Conservation (phyloP, 2,329 filamentous ascomycete species). For the Botrytis porri region DNA sequence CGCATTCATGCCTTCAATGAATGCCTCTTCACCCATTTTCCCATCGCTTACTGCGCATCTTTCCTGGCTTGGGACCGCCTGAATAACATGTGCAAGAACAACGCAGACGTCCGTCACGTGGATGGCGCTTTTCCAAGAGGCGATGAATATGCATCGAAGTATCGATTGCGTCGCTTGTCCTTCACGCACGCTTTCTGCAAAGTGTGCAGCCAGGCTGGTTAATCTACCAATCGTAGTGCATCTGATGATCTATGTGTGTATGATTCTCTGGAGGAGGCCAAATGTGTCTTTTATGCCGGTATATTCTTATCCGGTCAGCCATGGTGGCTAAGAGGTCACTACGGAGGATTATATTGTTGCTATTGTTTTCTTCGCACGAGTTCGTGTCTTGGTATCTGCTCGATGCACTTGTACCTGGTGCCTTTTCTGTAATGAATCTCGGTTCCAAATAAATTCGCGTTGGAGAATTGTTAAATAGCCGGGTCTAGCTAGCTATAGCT, state of each 20-base stretch:
- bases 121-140: not conserved
- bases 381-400: not conserved
- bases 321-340: not conserved
- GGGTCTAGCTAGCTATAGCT: not conserved
- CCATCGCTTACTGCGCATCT: not conserved
- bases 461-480: not conserved
- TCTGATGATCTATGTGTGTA: not conserved
- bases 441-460: not conserved
- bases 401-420: not conserved
- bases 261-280: not conserved
- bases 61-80: not conserved
- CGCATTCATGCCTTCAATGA: not conserved
- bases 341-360: not conserved
- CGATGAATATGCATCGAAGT: not conserved
- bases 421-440: not conserved
- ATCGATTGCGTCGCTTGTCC: slow-evolving; percentile 6
- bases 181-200: not conserved
- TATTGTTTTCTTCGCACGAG: not conserved
- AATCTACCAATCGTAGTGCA: not conserved
- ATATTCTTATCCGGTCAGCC: not conserved
- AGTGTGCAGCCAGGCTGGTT: not conserved
- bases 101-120: not conserved
- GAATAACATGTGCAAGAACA: not conserved
- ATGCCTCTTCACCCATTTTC: not conserved
- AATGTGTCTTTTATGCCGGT: not conserved